A percentile compares a stretch with the other conserved stretches of the same genome.
These are phyloP conservation scores for Uronychia binucleata DNA, from an alignment of 73 alveolate species.

Conservation along the genomic window DNA sequence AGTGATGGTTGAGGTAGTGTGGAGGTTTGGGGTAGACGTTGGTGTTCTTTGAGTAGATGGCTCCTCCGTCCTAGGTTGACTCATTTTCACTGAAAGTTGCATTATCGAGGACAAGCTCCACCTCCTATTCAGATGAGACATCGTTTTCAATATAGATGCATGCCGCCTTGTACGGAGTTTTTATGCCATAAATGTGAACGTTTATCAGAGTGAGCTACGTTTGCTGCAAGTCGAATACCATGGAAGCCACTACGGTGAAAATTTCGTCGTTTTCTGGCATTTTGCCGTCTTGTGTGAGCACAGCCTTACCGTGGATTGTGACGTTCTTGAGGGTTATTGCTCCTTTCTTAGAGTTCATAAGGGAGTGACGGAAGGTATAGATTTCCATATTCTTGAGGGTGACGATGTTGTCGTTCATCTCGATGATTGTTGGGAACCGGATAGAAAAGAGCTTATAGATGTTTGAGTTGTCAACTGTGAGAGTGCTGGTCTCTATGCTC, in stretches of 20 bases:
- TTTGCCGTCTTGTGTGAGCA: background rate
- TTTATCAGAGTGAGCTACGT: background rate
- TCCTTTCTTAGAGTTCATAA: background rate
- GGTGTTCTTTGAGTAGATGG: too few species aligned
- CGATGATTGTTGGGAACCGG: background rate
- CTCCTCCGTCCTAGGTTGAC: too few species aligned
- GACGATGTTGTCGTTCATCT: background rate
- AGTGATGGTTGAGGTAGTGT: too few species aligned
- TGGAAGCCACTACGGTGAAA: background rate
- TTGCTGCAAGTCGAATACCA: background rate
- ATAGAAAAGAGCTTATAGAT: background rate
- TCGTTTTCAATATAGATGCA: background rate
- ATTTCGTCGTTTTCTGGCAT: background rate
- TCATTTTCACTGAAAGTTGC: too few species aligned
- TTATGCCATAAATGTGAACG: background rate
- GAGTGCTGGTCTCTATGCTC: background rate
- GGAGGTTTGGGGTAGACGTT: too few species aligned
- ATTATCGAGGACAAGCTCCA: too few species aligned
- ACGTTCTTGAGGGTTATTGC: background rate
- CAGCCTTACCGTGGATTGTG: conserved; percentile 27
- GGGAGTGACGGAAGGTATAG: background rate
- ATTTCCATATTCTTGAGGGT: background rate
- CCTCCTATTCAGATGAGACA: too few species aligned
- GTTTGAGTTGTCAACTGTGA: background rate
- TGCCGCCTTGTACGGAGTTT: background rate